A percentile compares a stretch with the other conserved stretches of the same genome.
phyloP scores from a whole-genome alignment of 2,329 filamentous ascomycete genomes.

The Apiospora koreana region DNA sequence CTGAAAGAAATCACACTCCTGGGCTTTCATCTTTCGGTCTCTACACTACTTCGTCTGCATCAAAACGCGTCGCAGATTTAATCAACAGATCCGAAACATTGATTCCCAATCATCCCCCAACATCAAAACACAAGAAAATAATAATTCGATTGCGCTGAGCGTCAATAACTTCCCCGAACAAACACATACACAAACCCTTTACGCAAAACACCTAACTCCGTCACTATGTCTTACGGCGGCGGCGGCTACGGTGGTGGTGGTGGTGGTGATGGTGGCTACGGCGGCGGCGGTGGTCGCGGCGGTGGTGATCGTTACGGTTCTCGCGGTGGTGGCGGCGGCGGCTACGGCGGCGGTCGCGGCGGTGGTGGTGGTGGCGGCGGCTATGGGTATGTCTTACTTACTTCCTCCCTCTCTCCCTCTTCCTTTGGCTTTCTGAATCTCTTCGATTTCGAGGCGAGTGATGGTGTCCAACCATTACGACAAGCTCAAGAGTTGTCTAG shows the following conservation, averaged over 20 bases:
- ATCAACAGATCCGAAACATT: constrained; percentile 1
- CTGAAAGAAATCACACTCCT: neutral
- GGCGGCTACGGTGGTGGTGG: constrained; percentile 48
- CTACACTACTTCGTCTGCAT: constrained; percentile 8
- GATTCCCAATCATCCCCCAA: neutral
- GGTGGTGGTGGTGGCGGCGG: constrained; percentile 40
- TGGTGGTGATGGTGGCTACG: constrained; percentile 28
- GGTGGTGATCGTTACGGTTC: constrained; percentile 12
- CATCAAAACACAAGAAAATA: neutral
- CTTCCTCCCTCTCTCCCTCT: neutral
- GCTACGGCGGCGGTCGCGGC: constrained; percentile 30
- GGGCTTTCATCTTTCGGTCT: constrained; percentile 5
- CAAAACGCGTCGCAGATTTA: constrained; percentile 12
- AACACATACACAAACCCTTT: neutral
- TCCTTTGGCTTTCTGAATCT: neutral
- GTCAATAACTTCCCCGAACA: constrained; percentile 14
- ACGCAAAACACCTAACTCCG: constrained; percentile 5
- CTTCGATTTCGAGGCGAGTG: neutral
- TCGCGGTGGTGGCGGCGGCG: constrained; percentile 3
- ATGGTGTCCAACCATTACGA: neutral
- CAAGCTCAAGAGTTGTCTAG: neutral
- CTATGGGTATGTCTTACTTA: constrained; percentile 31
- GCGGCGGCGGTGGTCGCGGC: constrained; percentile 15
- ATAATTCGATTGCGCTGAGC: constrained; percentile 22
- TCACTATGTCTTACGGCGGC: constrained; percentile 71